Percentiles rank a stretch among this genome's conserved stretches.
Conservation (phyloP, 1,139 yeast species). For the Magnusiomyces clavatus region DNA sequence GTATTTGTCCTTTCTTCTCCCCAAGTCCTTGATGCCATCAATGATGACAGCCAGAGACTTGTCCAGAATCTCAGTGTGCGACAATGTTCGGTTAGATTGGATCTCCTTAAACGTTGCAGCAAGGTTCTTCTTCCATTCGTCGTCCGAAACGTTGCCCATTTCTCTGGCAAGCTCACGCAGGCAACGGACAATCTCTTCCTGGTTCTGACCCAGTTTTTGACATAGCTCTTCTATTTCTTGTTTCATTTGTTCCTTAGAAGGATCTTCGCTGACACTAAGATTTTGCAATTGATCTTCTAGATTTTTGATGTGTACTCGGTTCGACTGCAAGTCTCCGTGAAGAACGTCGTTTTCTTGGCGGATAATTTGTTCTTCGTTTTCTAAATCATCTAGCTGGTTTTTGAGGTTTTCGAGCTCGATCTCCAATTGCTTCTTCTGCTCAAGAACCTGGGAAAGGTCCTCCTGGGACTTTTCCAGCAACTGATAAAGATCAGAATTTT, state of each 20-base stretch:
- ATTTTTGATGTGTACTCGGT: neutral
- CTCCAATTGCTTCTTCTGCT: neutral
- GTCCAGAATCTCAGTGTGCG: constrained; percentile 7
- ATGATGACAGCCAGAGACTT: constrained; percentile 6
- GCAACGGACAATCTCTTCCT: constrained; percentile 8
- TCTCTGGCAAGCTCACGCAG: constrained; percentile 7
- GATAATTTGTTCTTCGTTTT: constrained; percentile 3
- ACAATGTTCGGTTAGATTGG: neutral
- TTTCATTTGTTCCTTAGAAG: neutral
- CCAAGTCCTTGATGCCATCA: constrained; percentile 6
- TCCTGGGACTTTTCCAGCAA: neutral
- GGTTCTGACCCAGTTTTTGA: constrained; percentile 1
- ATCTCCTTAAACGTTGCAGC: constrained; percentile 5
- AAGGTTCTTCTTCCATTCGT: constrained; percentile 9
- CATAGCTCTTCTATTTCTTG: neutral
- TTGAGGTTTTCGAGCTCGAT: neutral
- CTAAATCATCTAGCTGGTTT: neutral
- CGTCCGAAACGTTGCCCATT: constrained; percentile 2
- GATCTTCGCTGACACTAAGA: neutral
- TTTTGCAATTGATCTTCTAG: neutral
- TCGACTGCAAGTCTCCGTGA: constrained; percentile 1
- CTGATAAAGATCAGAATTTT: neutral
- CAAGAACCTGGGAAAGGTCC: neutral
- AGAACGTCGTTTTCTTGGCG: neutral
- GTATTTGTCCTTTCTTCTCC: constrained; percentile 4